A percentile compares a stretch with the other conserved stretches of the same genome.
Conservation (phyloP, 345 rosid genomes). For the Passiflora organensis region DNA sequence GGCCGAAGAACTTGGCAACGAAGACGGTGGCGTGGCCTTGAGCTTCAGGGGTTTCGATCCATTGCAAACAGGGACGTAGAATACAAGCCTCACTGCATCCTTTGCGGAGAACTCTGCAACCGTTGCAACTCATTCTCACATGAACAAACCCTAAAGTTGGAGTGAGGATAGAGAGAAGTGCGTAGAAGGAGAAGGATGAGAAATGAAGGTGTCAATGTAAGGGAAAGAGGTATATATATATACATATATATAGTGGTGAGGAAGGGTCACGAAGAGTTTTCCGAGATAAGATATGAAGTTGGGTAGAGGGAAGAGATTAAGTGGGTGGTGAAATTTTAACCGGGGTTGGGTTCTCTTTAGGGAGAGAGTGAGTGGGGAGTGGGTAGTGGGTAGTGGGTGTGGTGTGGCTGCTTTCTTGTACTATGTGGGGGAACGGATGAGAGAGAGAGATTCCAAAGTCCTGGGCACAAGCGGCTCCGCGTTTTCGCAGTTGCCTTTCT, state of each 20-base stretch:
- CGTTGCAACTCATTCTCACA: conserved; percentile 84
- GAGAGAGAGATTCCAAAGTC: conserved; percentile 56
- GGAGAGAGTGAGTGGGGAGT: conserved; percentile 1
- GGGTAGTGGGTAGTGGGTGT: conserved; percentile 2
- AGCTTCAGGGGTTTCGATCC: conserved; percentile 86
- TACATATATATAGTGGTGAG: conserved; percentile 9
- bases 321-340: conserved; percentile 17
- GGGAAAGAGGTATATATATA: conserved; percentile 11
- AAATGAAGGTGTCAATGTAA: neutral
- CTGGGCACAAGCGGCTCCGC: conserved; percentile 89
- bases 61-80: conserved; percentile 78
- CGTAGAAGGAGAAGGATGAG: neutral
- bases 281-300: neutral
- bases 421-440: neutral
- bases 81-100: conserved; percentile 95
- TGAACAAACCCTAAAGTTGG: too few species aligned
- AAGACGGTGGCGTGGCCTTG: conserved; percentile 98
- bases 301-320: conserved; percentile 10
- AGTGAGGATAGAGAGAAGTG: neutral
- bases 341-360: conserved; percentile 23
- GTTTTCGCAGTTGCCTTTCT: conserved; percentile 78
- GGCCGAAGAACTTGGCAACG: conserved; percentile 97
- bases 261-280: neutral
- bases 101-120: conserved; percentile 89
- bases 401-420: neutral